A percentile compares a stretch with the other conserved stretches of the same genome.
phyloP scores from a whole-genome alignment of 164 flowering plant species.

The Vitis rotundifolia region DNA sequence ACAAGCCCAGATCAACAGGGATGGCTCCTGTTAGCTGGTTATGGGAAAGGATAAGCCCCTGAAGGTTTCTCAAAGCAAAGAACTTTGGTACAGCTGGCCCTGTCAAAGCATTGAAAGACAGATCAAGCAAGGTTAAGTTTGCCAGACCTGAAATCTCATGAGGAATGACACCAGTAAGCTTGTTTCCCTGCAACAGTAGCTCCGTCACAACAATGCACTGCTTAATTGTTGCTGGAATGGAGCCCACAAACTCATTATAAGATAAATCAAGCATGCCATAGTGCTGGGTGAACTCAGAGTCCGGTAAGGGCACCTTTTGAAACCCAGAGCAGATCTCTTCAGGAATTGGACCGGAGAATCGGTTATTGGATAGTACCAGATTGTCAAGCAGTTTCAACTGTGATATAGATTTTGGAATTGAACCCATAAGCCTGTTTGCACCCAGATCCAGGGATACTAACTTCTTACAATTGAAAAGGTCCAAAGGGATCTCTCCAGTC shows the following conservation, averaged over 20 bases:
- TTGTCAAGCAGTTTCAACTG: too few relatives aligned
- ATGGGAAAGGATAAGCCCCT: slow-evolving; percentile 56
- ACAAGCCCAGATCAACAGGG: slow-evolving; percentile 35
- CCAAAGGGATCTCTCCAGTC: slow-evolving; percentile 48
- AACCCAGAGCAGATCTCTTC: slow-evolving; percentile 64
- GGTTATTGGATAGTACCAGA: background rate
- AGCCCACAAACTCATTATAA: slow-evolving; percentile 47
- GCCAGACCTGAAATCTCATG: slow-evolving; percentile 30
- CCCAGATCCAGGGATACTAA: slow-evolving; percentile 63
- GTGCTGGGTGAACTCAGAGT: slow-evolving; percentile 65
- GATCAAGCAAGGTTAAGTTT: slow-evolving; percentile 50
- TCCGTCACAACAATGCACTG: slow-evolving; percentile 42
- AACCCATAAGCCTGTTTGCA: slow-evolving; percentile 32
- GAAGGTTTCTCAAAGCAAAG: slow-evolving; percentile 37
- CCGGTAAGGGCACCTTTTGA: slow-evolving; percentile 53
- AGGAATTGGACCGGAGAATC: slow-evolving; percentile 55
- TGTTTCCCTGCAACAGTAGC: slow-evolving; percentile 50
- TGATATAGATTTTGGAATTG: too few relatives aligned
- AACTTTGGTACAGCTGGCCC: slow-evolving; percentile 39
- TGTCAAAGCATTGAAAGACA: slow-evolving; percentile 50
- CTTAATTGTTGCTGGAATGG: slow-evolving; percentile 49
- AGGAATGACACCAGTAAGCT: slow-evolving; percentile 59
- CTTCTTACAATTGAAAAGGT: slow-evolving; percentile 45
- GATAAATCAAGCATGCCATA: slow-evolving; percentile 72
- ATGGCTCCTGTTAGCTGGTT: slow-evolving; percentile 48